Base-by-base conservation (phyloP, 495 filamentous ascomycete species). In the Penicillium ucsense region DNA sequence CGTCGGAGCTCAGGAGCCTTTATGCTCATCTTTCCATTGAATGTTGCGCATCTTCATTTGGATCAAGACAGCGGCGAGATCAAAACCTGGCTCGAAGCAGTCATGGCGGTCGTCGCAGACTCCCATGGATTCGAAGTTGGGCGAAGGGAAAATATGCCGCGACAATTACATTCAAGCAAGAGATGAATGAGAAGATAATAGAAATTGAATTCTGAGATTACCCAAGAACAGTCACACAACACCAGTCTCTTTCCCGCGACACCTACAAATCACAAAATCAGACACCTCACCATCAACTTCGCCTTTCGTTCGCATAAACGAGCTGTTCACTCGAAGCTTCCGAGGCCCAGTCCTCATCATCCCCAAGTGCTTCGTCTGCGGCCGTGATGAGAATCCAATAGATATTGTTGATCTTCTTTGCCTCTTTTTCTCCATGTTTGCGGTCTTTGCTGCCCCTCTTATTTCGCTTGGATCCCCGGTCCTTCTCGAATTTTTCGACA, bases 41-140 rank as follows among this genome's bases (percentile, higher is more conserved):
- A 58, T 43, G 46, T 49, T 2, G 52, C 55, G 2, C 42, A 55
- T 38, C 2, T 44, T 5, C 46, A 58, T 42, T 44, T 58, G 5
- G 45, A 50, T 34, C 41, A 33, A 1, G 34, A 49, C 4, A 35
- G n/a, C 2, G 46, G 27, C 7, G 38, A 37, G 10, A 44, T 46
- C 2, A 53, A 40, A 20, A 11, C 32, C 4, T 58, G 55, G 55
- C 41, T 58, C 11, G 43, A 52, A 31, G 9, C 34, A 2, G 44
- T 50, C 6, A 49, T 58, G 49, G 39, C 46, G 8, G 11, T 43
- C 4, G 46, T 58, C 38, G 52, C 52, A 8, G 52, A 54, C 31
- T 30, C 8, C 5, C 52, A 58, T 45, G 55, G 55, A 10, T 52
- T 58, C 32, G 55, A 58, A 35, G 30, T 58, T 41, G 49, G 55